Evolutionary conservation across 2,329 filamentous ascomycete species (phyloP).

Genomic region (Teratosphaeria epicoccoides): DNA sequence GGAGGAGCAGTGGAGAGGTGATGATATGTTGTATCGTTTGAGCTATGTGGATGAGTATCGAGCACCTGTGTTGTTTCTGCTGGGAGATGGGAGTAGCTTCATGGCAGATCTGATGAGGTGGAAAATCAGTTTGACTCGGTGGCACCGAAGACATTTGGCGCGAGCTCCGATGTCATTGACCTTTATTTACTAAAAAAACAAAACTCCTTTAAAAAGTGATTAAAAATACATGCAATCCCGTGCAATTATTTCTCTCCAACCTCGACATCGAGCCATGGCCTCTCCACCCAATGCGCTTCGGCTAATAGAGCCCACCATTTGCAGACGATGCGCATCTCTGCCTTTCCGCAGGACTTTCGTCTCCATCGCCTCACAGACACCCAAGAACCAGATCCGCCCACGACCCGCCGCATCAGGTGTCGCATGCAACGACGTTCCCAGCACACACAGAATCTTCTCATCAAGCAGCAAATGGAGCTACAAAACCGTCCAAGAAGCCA

Average conservation of each 20-base stretch:
- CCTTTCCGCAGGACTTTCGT: conserved; percentile 12
- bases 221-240: too few relatives aligned
- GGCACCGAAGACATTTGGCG: background rate
- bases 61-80: conserved; percentile 54
- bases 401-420: conserved; percentile 8
- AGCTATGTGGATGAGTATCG: conserved; percentile 47
- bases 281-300: conserved; percentile 9
- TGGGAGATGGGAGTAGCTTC: conserved; percentile 56
- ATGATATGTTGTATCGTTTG: conserved; percentile 41
- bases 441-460: conserved; percentile 13
- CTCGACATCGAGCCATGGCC: conserved; percentile 5
- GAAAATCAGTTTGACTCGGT: too few relatives aligned
- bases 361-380: conserved; percentile 10
- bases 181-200: too few relatives aligned
- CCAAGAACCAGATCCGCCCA: conserved; percentile 19
- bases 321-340: conserved; percentile 16
- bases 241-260: background rate
- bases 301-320: conserved; percentile 11
- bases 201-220: too few relatives aligned
- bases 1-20: conserved; percentile 42
- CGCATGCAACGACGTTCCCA: background rate
- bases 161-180: background rate
- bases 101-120: conserved; percentile 57
- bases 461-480: conserved; percentile 15
- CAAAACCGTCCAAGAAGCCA: conserved; percentile 37